Base-by-base conservation (phyloP, 257 asterid genomes). In the Scutellaria barbata region DNA sequence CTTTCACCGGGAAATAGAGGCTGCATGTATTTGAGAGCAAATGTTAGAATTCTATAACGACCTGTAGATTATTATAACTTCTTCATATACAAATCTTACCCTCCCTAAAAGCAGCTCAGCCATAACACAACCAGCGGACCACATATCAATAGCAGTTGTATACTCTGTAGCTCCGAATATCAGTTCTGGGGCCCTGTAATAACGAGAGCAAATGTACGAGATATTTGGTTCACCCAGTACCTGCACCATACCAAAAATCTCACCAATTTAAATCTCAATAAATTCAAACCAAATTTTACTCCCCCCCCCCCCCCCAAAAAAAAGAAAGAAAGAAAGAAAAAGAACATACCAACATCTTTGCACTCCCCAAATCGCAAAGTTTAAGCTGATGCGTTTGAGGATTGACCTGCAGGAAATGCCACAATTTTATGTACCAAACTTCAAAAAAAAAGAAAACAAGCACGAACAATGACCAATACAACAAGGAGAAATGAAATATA, bases 101-200 rank as follows among this genome's bases (percentile, higher is more conserved):
- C 84, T 95, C 12, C 98, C 98, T 17, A 88, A 77, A 79, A 92
- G 92, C 47, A 90, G 85, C 73, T 92, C 98, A 25, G 96, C 91
- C 97, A 90, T 85, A 39, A 92, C 98, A 71, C 98, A 92, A 76
- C 98, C 98, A 57, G 77, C 90, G 12, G 98, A 92, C 98, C 98
- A 92, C 90, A 88, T 84, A 79, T 92, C 98, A 47, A 92, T 90
- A 41, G 98, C 97, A 63, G 90, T 81, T 8, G 98, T 90, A 76
- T 92, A 92, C 74, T 90, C 97, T 0, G 95, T 83, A 56, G 98
- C 98, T 58, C 97, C 98, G 68, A 92, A 92, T 13, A 92, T 92
- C 76, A 92, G 80, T 75, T 92, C 98, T 1, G 98, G 98, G 63
- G 98, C 98, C 63, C 98, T 83, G 74, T 92, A 92, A 69, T 92